These are phyloP conservation scores for Phytophthora lateralis DNA, from an alignment of 352 stramenopile genomes.

Conservation along the genomic window DNA sequence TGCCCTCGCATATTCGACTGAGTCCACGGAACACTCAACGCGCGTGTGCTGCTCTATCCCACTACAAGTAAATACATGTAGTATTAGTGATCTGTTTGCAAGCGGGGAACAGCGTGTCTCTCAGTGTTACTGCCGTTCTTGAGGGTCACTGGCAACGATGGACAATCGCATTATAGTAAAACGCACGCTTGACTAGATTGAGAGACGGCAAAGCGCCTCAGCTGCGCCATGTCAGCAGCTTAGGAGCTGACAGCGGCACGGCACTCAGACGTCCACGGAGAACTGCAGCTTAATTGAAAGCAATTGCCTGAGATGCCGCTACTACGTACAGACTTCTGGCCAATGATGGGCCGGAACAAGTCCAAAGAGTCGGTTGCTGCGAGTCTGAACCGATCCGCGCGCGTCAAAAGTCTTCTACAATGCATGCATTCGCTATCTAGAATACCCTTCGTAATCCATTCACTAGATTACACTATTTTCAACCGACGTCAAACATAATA, in stretches of 20 bases:
- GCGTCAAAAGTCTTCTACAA: conserved; percentile 11
- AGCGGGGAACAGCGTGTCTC: neutral
- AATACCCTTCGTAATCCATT: conserved; percentile 5
- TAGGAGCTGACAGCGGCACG: too few relatives aligned
- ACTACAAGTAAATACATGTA: too few relatives aligned
- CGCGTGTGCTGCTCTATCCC: too few relatives aligned
- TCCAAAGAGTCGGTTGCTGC: conserved; percentile 17
- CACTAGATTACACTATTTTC: neutral
- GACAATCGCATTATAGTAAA: neutral
- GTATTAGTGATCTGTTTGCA: neutral
- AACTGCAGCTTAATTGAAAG: too few relatives aligned
- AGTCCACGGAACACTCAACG: too few relatives aligned
- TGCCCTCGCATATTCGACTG: too few relatives aligned
- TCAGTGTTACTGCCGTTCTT: neutral
- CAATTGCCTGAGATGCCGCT: conserved; percentile 10
- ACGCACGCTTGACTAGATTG: neutral
- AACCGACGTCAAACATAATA: neutral
- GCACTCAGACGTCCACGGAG: too few relatives aligned
- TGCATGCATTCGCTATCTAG: neutral
- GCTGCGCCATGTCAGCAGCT: too few relatives aligned
- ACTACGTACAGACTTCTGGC: conserved; percentile 5
- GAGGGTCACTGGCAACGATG: neutral
- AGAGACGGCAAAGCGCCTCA: neutral
- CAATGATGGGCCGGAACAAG: conserved; percentile 10
- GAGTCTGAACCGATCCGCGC: conserved; percentile 23